A percentile compares a stretch with the other conserved stretches of the same genome.
phyloP scores from a whole-genome alignment of 2,329 filamentous ascomycete species.

The Zalaria obscura region DNA sequence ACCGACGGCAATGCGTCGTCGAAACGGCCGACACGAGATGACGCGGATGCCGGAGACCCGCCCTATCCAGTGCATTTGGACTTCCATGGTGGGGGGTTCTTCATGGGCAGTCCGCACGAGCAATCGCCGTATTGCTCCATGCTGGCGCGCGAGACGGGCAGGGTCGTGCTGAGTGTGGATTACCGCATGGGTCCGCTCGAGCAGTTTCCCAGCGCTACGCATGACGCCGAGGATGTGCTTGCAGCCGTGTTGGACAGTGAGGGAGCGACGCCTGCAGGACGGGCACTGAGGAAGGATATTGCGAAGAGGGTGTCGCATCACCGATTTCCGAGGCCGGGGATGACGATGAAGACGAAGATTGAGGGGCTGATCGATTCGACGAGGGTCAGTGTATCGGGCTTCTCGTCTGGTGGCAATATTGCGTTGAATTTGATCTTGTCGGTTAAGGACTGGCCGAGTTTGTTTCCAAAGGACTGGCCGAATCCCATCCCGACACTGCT shows the following conservation, averaged over 20 bases:
- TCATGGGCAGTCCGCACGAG: constrained; percentile 12
- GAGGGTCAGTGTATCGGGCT: constrained; percentile 28
- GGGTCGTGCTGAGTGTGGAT: constrained; percentile 31
- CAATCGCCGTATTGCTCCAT: constrained; percentile 33
- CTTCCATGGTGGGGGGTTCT: constrained; percentile 30
- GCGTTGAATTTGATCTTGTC: constrained; percentile 28
- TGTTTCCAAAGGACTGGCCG: constrained; percentile 20
- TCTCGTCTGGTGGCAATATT: constrained; percentile 33
- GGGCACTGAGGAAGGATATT: constrained; percentile 18
- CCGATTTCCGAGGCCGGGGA: constrained; percentile 5
- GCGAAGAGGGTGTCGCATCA: constrained; percentile 8
- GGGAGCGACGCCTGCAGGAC: constrained; percentile 15
- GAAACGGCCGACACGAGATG: too few relatives aligned
- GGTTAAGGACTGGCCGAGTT: constrained; percentile 22
- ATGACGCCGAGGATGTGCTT: constrained; percentile 33
- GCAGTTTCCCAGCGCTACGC: constrained; percentile 31
- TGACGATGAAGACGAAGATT: constrained; percentile 3
- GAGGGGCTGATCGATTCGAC: constrained; percentile 21
- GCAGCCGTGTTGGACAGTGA: constrained; percentile 24
- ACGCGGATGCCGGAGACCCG: not conserved
- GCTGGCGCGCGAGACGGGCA: constrained; percentile 27
- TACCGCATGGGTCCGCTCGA: constrained; percentile 34
- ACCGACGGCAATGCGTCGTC: not conserved
- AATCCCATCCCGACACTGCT: constrained; percentile 24
- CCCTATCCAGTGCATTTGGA: constrained; percentile 24